Conservation (phyloP, 1,284 basidiomycete species). For the Exobasidium cylindrosporum region DNA sequence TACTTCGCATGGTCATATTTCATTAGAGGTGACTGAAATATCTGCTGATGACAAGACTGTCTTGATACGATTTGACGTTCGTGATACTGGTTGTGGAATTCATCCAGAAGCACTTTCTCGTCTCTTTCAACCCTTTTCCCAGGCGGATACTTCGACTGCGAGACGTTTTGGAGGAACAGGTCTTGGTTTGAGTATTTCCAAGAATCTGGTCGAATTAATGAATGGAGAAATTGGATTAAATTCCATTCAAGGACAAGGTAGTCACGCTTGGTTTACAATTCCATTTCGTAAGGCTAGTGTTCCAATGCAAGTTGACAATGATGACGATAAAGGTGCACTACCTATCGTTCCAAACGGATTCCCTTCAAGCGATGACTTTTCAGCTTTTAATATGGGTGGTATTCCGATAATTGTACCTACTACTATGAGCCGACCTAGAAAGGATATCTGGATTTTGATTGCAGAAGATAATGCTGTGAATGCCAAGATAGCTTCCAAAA, state of each 20-base stretch:
- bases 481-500: slow-evolving; percentile 45
- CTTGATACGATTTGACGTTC: slow-evolving; percentile 46
- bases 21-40: slow-evolving; percentile 22
- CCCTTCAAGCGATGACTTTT: neutral
- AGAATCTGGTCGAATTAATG: slow-evolving; percentile 45
- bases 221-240: slow-evolving; percentile 43
- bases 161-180: neutral
- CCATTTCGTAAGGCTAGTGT: slow-evolving; percentile 34
- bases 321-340: neutral
- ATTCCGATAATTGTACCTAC: slow-evolving; percentile 22
- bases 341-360: slow-evolving; percentile 2
- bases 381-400: slow-evolving; percentile 7
- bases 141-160: slow-evolving; percentile 24
- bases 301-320: neutral
- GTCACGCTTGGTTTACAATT: slow-evolving; percentile 44
- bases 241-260: slow-evolving; percentile 45
- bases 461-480: slow-evolving; percentile 51
- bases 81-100: slow-evolving; percentile 56
- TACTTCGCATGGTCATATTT: slow-evolving; percentile 50
- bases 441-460: slow-evolving; percentile 48
- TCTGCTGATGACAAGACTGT: slow-evolving; percentile 18
- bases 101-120: slow-evolving; percentile 41
- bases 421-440: slow-evolving; percentile 32
- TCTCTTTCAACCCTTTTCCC: slow-evolving; percentile 54
- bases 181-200: slow-evolving; percentile 17